phyloP scores from a whole-genome alignment of 306 rosid species.

The Neltuma alba region DNA sequence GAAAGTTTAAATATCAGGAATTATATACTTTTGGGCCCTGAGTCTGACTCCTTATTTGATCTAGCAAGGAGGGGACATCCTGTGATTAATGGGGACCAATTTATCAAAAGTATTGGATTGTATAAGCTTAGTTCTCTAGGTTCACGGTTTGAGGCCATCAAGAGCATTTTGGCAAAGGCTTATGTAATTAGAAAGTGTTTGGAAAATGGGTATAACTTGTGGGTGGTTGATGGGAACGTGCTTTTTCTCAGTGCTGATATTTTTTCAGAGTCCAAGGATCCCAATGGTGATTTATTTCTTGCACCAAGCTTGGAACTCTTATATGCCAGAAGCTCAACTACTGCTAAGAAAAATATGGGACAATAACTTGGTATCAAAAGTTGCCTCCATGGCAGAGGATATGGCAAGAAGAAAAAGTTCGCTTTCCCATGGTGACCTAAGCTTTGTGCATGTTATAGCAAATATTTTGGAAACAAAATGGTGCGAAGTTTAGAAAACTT shows the following conservation, averaged over 20 bases:
- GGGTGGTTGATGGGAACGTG: slow-evolving; percentile 70
- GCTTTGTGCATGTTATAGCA: slow-evolving; percentile 49
- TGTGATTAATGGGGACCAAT: slow-evolving; percentile 59
- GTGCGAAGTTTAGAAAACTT: slow-evolving; percentile 31
- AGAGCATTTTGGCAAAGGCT: slow-evolving; percentile 56
- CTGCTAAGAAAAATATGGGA: slow-evolving; percentile 59
- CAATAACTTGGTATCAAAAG: slow-evolving; percentile 40
- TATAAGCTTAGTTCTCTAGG: slow-evolving; percentile 47
- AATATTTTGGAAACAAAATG: slow-evolving; percentile 45
- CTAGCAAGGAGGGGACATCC: slow-evolving; percentile 86
- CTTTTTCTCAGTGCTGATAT: slow-evolving; percentile 53
- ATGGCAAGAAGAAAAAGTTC: slow-evolving; percentile 45
- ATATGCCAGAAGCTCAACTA: slow-evolving; percentile 53
- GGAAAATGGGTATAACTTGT: slow-evolving; percentile 54
- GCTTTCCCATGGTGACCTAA: slow-evolving; percentile 26
- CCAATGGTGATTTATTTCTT: slow-evolving; percentile 41
- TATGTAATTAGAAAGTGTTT: slow-evolving; percentile 58
- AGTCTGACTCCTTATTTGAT: slow-evolving; percentile 66
- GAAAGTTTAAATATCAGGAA: slow-evolving; percentile 74
- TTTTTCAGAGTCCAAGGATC: slow-evolving; percentile 39
- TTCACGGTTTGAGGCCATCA: slow-evolving; percentile 43
- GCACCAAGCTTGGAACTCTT: slow-evolving; percentile 63
- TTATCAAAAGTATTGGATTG: slow-evolving; percentile 52
- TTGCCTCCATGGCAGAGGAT: slow-evolving; percentile 47
- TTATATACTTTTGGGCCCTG: slow-evolving; percentile 64